Percentiles rank a stretch among this genome's conserved stretches.
phyloP scores from a whole-genome alignment of 1,284 basidiomycete species.

The Malassezia furfur region DNA sequence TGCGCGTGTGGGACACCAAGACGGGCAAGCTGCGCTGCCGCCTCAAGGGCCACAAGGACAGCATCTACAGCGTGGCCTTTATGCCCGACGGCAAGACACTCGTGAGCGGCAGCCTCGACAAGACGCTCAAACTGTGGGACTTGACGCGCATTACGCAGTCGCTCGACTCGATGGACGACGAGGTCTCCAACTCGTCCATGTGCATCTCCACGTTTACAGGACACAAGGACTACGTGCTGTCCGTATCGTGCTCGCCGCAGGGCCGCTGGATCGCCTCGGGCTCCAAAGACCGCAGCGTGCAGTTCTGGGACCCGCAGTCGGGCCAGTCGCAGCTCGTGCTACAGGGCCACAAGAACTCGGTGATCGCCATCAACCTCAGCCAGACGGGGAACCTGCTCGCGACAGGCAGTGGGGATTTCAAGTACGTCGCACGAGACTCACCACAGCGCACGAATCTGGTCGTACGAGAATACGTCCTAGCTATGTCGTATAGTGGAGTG shows the following conservation, averaged over 20 bases:
- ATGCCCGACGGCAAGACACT: conserved; percentile 69
- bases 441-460: conserved; percentile 37
- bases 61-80: conserved; percentile 74
- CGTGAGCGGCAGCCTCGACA: conserved; percentile 73
- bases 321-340: conserved; percentile 71
- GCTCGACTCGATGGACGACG: conserved; percentile 31
- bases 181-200: conserved; percentile 49
- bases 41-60: conserved; percentile 70
- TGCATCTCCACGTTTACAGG: conserved; percentile 72
- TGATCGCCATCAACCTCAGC: conserved; percentile 74
- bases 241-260: conserved; percentile 71
- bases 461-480: conserved; percentile 23
- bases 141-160: conserved; percentile 53
- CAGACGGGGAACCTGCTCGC: conserved; percentile 66
- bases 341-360: conserved; percentile 83
- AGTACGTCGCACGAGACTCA: conserved; percentile 10
- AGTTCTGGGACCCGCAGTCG: conserved; percentile 64
- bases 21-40: conserved; percentile 65
- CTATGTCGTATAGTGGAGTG: background rate
- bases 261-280: conserved; percentile 79
- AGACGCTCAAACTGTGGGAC: conserved; percentile 80
- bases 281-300: conserved; percentile 75
- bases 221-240: conserved; percentile 76
- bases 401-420: conserved; percentile 77
- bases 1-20: conserved; percentile 74